These are phyloP conservation scores for Jatropha multifida DNA, from an alignment of 441 rosid species.

Conservation along the genomic window DNA sequence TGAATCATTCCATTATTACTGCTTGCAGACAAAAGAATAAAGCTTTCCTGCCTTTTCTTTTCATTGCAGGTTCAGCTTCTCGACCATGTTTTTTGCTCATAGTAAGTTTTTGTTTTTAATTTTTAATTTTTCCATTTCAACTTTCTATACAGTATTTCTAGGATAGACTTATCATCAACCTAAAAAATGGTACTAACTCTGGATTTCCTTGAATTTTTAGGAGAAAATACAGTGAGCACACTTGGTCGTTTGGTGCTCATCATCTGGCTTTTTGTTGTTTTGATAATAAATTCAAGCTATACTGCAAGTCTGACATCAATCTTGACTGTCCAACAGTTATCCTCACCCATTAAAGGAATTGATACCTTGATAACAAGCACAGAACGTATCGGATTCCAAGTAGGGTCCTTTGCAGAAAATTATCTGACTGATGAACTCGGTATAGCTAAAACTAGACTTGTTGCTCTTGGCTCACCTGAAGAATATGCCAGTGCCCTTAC, in stretches of 20 bases:
- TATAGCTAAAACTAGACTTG: slow-evolving; percentile 67
- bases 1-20: background rate
- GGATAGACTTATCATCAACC: slow-evolving; percentile 12
- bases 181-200: background rate
- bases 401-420: slow-evolving; percentile 73
- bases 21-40: background rate
- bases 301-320: slow-evolving; percentile 97
- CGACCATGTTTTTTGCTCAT: slow-evolving; percentile 85
- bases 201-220: slow-evolving; percentile 40
- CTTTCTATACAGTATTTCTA: background rate
- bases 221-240: slow-evolving; percentile 77
- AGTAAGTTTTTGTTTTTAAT: slow-evolving; percentile 48
- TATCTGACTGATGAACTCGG: slow-evolving; percentile 68
- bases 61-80: slow-evolving; percentile 83
- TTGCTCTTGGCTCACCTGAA: slow-evolving; percentile 77
- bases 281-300: slow-evolving; percentile 91
- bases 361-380: slow-evolving; percentile 59
- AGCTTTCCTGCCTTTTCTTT: background rate
- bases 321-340: slow-evolving; percentile 84
- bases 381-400: slow-evolving; percentile 72
- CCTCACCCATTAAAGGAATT: slow-evolving; percentile 85
- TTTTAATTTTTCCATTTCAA: background rate
- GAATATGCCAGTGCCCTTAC: slow-evolving; percentile 66
- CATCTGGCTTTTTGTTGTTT: slow-evolving; percentile 90
- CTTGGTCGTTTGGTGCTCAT: slow-evolving; percentile 80